Evolutionary conservation across 2,329 filamentous ascomycete species (phyloP), one percentile per base, ranked within the genome.

Genomic region (Stagonosporopsis rhizophila): DNA sequence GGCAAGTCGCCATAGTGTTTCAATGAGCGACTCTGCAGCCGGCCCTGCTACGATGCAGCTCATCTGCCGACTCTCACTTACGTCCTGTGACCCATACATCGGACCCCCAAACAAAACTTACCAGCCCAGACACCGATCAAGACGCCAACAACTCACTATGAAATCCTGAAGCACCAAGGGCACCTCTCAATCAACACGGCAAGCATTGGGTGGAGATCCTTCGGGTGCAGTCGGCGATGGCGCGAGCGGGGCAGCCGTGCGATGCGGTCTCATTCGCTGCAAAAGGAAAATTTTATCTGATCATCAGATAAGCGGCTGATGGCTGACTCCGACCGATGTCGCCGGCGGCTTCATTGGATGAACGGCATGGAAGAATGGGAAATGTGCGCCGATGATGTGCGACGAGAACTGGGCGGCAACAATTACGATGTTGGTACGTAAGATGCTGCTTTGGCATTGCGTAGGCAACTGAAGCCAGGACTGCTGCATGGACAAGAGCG

Each of bases 221-320:
- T 56, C 52, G 52, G 52, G 40, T 20, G 4, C 20, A 35, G 8
- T 56, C 45, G 52, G 52, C 22, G 52, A 50, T 56, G 35, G 27
- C 17, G 9, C 22, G 15, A 42, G 51, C 32, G 38, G 30, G 38
- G 28, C 30, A 20, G 3, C 2, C 14, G 0, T 44, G 32, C 32
- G 35, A 22, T 8, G 11, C 4, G 1, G 2, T 32, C 15, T 37
- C 6, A 56, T 39, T 56, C 25, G 52, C 9, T 12, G n/a, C 4
- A 4, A 0, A 2, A 7, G 4, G 35, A 22, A 47, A 45, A 28
- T 45, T 46, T 56, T 50, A 56, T 56, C 52, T 45, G 46, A 56
- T 56, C 52, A 52, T 52, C 50, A 34, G 50, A 52, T 52, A 52
- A 52, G 32, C 44, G 35, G 7, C 4, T 27, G 34, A 42, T 47